Evolutionary conservation across 768 basidiomycete genomes (phyloP), one percentile per base, ranked within the genome.

Genomic region (Mycena rosella): DNA sequence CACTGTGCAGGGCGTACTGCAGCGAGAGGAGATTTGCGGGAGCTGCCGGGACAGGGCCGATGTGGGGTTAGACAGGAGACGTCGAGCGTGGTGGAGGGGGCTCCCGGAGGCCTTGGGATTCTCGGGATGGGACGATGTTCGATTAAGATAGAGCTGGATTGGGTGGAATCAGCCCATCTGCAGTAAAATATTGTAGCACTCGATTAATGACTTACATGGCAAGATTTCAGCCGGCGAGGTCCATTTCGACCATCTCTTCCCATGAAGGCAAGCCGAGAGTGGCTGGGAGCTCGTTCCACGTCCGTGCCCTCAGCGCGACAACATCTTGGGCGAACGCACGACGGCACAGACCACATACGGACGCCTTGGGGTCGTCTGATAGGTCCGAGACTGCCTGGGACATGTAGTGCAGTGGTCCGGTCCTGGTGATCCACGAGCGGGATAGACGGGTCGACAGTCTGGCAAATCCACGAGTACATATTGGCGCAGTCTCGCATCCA

Each of bases 381-480:
- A 82, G 73, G 56, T 80, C 80, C 27, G 78, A 65, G 26, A 82
- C 79, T 7, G 84, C 85, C 65, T 88, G 88, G 9, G 78, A 72
- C 77, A 88, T 87, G 71, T 82, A 88, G 72, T 87, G 84, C 42
- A 89, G 74, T 3, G 87, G 85, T 0, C 86, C 86, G 5, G 87
- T 88, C 60, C 86, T 77, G 3, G 82, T 74, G 22, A 79, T 77
- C 85, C 87, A 88, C 1, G 84, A 84, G 10, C 81, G 79, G 13
- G 82, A 80, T 3, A 88, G 74, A 11, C 84, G 80, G 32, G 81
- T 80, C 0, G 82, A 71, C 6, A 87, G 74, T 32, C 81, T 78
- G 13, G 79, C 73, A 69, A 89, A 88, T 20, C 78, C 82, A 51
- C 79, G 81, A 18, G 70, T 71, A 69, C 87, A 88, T 17, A 72